Evolutionary conservation across 441 rosid genomes (phyloP), one percentile per base, ranked within the genome.

Genomic region (Mallotus japonicus): DNA sequence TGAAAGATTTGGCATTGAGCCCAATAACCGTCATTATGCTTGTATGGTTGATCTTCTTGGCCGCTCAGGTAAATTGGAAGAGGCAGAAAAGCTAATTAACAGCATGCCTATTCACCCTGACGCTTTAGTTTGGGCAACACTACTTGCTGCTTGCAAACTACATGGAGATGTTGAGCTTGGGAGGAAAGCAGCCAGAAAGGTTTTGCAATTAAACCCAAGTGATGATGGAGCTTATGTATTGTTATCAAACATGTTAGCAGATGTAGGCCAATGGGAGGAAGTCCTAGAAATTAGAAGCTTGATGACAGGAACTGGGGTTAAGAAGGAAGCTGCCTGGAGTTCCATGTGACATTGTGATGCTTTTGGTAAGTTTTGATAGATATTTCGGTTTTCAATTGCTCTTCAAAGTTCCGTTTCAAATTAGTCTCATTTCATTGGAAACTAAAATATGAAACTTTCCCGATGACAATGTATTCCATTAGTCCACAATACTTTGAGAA

Each of bases 41-140:
- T 89, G 93, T 74, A 90, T 92, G 93, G 90, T 90, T 34, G 93
- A 92, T 87, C 85, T 88, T 82, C 86, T 92, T 44, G 96, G 96
- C 73, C 95, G 96, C 50, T 80, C 92, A 34, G 96, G 96, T 55
- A 85, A 82, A 80, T 78, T 92, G 66, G 82, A 61, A 79, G 95
- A 89, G 78, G 97, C 96, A 77, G 92, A 87, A 76, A 78, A 65
- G 55, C 87, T 89, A 59, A 89, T 92, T 67, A 83, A 70, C 40
- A 70, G 49, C 64, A 88, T 89, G 94, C 87, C 89, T 19, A 79
- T 86, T 60, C 79, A 83, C 67, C 85, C 94, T 9, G 80, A 88
- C 76, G 90, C 88, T 62, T 85, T 88, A 63, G 83, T 88, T 47
- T 90, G 97, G 97, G 90, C 79, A 77, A 84, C 94, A 22, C 82